These are phyloP conservation scores for Entophlyctis luteolus DNA, from an alignment of 192 early-diverging fungal species.

Conservation along the genomic window DNA sequence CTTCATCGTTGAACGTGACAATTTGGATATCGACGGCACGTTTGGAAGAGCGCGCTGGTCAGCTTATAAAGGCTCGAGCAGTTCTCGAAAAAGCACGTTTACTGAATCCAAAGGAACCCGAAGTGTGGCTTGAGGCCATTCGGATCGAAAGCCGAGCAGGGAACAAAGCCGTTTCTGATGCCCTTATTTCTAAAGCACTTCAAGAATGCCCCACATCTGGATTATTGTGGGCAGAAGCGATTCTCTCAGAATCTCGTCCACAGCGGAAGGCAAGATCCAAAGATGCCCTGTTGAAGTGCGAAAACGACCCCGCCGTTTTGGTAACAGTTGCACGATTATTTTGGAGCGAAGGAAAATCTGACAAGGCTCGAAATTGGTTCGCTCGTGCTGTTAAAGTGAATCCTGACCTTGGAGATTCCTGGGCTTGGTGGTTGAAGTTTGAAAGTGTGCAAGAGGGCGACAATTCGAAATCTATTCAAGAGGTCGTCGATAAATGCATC, in stretches of 20 bases:
- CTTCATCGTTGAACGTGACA: conserved; percentile 37
- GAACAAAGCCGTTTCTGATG: conserved; percentile 64
- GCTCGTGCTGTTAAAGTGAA: conserved; percentile 74
- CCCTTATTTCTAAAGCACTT: conserved; percentile 80
- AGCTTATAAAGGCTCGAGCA: conserved; percentile 71
- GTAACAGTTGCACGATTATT: conserved; percentile 84
- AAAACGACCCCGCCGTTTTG: conserved; percentile 77
- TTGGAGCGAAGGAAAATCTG: conserved; percentile 87
- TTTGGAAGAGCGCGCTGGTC: conserved; percentile 69
- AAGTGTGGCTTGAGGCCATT: conserved; percentile 83
- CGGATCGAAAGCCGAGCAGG: conserved; percentile 73
- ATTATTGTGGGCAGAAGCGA: conserved; percentile 80
- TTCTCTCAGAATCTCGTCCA: conserved; percentile 78
- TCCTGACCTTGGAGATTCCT: conserved; percentile 85
- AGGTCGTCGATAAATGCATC: conserved; percentile 66
- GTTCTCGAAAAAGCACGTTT: conserved; percentile 82
- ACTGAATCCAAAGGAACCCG: conserved; percentile 71
- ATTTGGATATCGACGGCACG: conserved; percentile 80
- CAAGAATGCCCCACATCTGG: conserved; percentile 90
- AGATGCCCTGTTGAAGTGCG: conserved; percentile 89
- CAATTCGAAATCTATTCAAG: conserved; percentile 40
- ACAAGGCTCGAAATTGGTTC: conserved; percentile 94
- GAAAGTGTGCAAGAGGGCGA: conserved; percentile 73
- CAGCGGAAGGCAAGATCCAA: conserved; percentile 81
- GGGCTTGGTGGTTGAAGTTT: conserved; percentile 94